A percentile compares a stretch with the other conserved stretches of the same genome.
Evolutionary conservation across 2,329 filamentous ascomycete species (phyloP).

Genomic region (Hypoxylon sp.): DNA sequence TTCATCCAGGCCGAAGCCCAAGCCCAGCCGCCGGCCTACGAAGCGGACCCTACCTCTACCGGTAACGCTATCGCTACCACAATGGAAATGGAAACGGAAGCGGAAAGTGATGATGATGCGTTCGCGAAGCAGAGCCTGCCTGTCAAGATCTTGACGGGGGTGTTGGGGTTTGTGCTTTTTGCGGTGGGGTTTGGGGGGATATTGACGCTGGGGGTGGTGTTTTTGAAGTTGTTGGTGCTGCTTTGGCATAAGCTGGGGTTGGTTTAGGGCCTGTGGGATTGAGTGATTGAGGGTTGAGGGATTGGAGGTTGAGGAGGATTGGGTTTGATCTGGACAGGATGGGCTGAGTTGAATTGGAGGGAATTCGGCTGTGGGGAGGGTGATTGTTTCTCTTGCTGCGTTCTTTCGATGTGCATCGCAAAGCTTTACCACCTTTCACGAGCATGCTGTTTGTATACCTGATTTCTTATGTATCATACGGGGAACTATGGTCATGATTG

Average conservation of each 20-base stretch:
- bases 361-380: no score
- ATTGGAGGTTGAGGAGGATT: background rate
- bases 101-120: background rate
- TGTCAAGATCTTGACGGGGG: background rate
- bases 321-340: background rate
- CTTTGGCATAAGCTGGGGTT: slow-evolving; percentile 16
- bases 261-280: background rate
- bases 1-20: background rate
- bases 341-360: no score
- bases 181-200: background rate
- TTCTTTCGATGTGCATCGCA: background rate
- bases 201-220: slow-evolving; percentile 5
- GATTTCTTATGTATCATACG: background rate
- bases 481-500: background rate
- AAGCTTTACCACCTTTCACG: background rate
- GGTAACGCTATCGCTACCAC: no score
- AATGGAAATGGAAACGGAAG: no score
- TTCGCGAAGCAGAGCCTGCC: background rate
- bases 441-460: background rate
- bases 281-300: background rate
- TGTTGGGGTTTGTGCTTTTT: background rate
- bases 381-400: background rate
- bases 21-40: slow-evolving; percentile 6
- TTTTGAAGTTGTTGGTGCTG: background rate
- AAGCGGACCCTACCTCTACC: background rate